Evolutionary conservation across 192 early-diverging fungal genomes (phyloP).

Genomic region (Tieghemiomyces parasiticus): DNA sequence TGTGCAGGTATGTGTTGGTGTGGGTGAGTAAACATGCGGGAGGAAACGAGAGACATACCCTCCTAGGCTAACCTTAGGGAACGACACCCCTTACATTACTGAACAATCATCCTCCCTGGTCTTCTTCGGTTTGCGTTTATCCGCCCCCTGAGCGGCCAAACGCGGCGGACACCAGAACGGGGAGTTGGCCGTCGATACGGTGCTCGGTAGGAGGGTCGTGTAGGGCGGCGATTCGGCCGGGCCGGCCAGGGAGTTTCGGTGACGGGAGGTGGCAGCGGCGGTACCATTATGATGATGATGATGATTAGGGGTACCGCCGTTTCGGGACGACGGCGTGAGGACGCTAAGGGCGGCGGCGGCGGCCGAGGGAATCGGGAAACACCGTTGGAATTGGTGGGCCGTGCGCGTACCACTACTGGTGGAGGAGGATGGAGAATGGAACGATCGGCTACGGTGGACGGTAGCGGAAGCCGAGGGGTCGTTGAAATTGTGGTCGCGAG

Average conservation of each 20-base stretch:
- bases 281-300: background rate
- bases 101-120: background rate
- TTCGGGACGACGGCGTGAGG: background rate
- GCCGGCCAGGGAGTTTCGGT: background rate
- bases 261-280: background rate
- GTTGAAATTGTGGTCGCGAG: too few relatives aligned
- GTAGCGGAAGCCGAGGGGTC: too few relatives aligned
- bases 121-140: slow-evolving; percentile 4
- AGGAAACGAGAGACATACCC: too few relatives aligned
- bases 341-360: background rate
- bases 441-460: too few relatives aligned
- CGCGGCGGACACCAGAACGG: background rate
- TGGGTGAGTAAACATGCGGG: too few relatives aligned
- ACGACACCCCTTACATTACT: slow-evolving; percentile 6
- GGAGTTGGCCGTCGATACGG: background rate
- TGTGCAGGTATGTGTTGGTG: too few relatives aligned
- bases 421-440: too few relatives aligned
- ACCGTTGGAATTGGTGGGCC: too few relatives aligned
- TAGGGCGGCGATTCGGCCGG: background rate
- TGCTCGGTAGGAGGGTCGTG: background rate
- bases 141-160: background rate
- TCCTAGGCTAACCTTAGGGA: too few relatives aligned
- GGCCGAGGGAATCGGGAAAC: background rate
- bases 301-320: background rate
- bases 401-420: too few relatives aligned